Percentiles rank a stretch among this genome's conserved stretches.
These are phyloP conservation scores for Colletotrichum viniferum DNA, from an alignment of 2,329 filamentous ascomycete genomes.

Conservation along the genomic window DNA sequence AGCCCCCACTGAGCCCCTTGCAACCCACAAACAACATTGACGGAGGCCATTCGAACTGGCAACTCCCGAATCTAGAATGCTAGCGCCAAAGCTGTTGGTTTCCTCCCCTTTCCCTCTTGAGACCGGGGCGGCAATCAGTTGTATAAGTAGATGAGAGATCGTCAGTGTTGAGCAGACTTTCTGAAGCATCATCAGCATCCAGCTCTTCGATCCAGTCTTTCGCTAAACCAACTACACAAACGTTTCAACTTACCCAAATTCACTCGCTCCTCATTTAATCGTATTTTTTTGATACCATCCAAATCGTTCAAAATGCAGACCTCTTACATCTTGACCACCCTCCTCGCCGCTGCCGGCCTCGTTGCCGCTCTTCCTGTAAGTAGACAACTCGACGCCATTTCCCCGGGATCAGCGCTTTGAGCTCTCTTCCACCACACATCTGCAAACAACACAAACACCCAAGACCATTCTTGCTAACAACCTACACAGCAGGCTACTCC, in stretches of 20 bases:
- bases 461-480: background rate
- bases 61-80: background rate
- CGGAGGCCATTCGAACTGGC: background rate
- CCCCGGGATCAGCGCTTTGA: background rate
- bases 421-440: background rate
- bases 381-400: background rate
- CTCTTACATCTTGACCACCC: background rate
- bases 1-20: background rate
- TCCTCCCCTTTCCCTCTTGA: background rate
- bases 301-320: constrained; percentile 5
- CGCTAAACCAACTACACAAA: background rate
- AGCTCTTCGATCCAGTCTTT: constrained; percentile 4
- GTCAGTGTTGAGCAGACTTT: background rate
- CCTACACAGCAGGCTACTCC: background rate
- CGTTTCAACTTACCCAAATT: background rate
- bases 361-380: constrained; percentile 2
- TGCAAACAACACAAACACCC: background rate
- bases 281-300: background rate
- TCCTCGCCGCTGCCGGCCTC: constrained; percentile 1
- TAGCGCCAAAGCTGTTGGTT: background rate
- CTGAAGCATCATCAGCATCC: background rate
- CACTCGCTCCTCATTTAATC: background rate
- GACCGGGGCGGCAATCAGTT: background rate
- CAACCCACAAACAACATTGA: background rate
- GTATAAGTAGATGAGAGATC: constrained; percentile 2